Evolutionary conservation across 177 flowering plant genomes (phyloP).

Genomic region (Vitis hybrid): DNA sequence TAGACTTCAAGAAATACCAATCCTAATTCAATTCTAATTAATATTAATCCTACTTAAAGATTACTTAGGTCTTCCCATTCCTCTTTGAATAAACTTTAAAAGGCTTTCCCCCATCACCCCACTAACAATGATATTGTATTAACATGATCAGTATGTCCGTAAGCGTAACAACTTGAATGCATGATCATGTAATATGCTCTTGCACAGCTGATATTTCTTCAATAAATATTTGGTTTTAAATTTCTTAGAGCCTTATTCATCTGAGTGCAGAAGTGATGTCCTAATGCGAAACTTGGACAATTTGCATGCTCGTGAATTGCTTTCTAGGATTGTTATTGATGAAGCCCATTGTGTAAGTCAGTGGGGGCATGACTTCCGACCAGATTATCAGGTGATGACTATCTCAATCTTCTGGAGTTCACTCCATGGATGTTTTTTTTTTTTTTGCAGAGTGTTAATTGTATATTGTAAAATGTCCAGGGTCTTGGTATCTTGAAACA

Average conservation of each 20-base stretch:
- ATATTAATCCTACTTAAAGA: too few relatives aligned
- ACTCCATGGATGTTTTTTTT: too few relatives aligned
- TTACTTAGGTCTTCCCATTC: background rate
- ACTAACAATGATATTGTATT: too few relatives aligned
- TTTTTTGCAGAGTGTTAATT: too few relatives aligned
- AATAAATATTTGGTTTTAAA: background rate
- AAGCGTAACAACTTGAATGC: background rate
- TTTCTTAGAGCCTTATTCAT: background rate
- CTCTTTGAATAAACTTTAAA: background rate
- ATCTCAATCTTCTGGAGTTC: background rate
- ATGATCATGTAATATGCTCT: background rate
- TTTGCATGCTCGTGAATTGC: slow-evolving; percentile 65
- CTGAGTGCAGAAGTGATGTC: slow-evolving; percentile 79
- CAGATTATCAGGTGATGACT: slow-evolving; percentile 88
- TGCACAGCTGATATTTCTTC: background rate
- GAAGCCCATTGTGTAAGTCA: slow-evolving; percentile 99
- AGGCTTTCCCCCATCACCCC: background rate
- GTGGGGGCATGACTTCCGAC: slow-evolving; percentile 99
- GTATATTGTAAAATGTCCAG: slow-evolving; percentile 36
- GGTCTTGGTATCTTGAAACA: slow-evolving; percentile 94
- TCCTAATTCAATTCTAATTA: too few relatives aligned
- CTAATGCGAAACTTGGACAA: slow-evolving; percentile 79
- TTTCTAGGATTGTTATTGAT: slow-evolving; percentile 95
- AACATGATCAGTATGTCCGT: background rate
- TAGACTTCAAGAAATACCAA: too few relatives aligned